Conservation (phyloP, 2,329 filamentous ascomycete genomes). For the Aspergillus thermomutatus region DNA sequence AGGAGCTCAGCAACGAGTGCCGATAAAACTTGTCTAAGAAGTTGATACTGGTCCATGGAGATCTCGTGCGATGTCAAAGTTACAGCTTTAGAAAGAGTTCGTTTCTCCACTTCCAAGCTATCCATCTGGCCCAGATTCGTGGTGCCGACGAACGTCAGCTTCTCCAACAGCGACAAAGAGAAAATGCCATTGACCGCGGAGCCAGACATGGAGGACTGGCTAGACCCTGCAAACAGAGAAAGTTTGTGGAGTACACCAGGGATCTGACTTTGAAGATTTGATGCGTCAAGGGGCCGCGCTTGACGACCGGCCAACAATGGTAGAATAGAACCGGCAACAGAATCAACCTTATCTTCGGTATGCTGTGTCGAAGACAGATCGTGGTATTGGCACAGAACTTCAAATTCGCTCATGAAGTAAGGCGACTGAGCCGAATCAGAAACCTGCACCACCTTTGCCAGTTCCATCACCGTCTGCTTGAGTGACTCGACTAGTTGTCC, state of each 20-base stretch:
- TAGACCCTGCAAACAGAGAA: conserved; percentile 35
- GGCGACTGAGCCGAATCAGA: conserved; percentile 31
- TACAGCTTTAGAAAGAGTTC: conserved; percentile 57
- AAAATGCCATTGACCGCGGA: conserved; percentile 49
- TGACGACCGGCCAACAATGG: conserved; percentile 38
- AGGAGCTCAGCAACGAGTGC: conserved; percentile 33
- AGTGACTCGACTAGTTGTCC: conserved; percentile 36
- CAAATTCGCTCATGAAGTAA: conserved; percentile 47
- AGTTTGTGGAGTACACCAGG: conserved; percentile 36
- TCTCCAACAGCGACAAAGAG: conserved; percentile 54
- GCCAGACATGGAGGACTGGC: conserved; percentile 26
- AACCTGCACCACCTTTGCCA: conserved; percentile 30
- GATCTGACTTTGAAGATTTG: conserved; percentile 29
- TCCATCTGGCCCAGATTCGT: conserved; percentile 60
- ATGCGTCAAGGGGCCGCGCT: conserved; percentile 31
- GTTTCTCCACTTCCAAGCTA: conserved; percentile 63
- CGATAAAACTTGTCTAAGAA: conserved; percentile 50
- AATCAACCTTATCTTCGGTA: conserved; percentile 8
- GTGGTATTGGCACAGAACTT: conserved; percentile 45
- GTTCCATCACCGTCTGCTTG: conserved; percentile 35
- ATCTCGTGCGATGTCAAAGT: conserved; percentile 50
- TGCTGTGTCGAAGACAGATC: conserved; percentile 30
- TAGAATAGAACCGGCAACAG: conserved; percentile 27
- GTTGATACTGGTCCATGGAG: conserved; percentile 47
- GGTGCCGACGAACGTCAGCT: conserved; percentile 50